These are phyloP conservation scores for Sporisorium reilianum DNA, from an alignment of 1,284 basidiomycete species.

Conservation along the genomic window DNA sequence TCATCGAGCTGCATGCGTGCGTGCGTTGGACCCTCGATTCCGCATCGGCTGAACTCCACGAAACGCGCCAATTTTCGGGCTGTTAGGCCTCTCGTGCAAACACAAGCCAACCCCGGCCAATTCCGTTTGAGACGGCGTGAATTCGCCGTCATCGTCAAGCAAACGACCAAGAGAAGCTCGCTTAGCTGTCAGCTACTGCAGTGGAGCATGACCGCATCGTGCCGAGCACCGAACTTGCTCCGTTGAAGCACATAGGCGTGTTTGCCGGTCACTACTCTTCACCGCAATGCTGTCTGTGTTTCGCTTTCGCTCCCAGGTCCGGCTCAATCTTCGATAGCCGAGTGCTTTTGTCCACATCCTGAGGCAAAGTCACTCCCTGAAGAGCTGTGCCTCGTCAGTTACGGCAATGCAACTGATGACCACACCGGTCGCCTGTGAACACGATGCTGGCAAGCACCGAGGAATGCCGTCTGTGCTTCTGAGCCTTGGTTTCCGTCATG, in stretches of 20 bases:
- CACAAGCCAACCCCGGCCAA: slow-evolving; percentile 3
- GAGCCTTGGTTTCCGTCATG: no score
- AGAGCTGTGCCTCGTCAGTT: no score
- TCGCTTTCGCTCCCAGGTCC: background rate
- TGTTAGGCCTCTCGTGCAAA: background rate
- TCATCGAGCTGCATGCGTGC: slow-evolving; percentile 23
- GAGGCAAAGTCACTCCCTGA: background rate
- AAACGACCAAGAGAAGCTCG: background rate
- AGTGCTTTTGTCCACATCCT: background rate
- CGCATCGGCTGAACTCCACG: no score
- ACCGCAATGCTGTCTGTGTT: background rate
- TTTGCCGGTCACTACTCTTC: no score
- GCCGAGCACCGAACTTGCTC: slow-evolving; percentile 14
- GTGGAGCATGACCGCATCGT: background rate
- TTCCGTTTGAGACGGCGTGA: background rate
- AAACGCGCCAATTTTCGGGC: background rate
- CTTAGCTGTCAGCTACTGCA: slow-evolving; percentile 4
- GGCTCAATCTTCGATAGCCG: background rate
- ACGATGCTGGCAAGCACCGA: background rate
- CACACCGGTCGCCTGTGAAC: background rate
- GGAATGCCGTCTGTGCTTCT: background rate
- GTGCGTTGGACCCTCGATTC: slow-evolving; percentile 33
- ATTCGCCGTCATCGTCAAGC: slow-evolving; percentile 1
- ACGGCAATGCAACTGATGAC: background rate
- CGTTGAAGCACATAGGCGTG: slow-evolving; percentile 1